phyloP scores from a whole-genome alignment of 805 yeast genomes.

The Kodamaea hsintzibuensis region DNA sequence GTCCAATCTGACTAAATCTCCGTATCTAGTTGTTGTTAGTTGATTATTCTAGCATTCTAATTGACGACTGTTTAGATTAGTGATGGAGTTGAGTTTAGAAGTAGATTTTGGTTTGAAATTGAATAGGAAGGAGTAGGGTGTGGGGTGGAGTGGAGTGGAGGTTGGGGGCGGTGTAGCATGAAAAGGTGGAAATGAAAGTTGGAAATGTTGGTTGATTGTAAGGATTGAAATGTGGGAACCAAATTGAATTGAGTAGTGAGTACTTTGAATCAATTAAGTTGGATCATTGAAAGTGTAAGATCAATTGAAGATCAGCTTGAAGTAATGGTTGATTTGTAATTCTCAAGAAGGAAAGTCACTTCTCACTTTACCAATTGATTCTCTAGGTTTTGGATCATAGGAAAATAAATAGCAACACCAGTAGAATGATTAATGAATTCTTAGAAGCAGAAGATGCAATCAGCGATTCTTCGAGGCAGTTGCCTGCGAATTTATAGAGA shows the following conservation, averaged over 20 bases:
- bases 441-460: no score
- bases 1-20: constrained; percentile 57
- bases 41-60: not conserved
- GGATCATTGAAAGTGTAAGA: not conserved
- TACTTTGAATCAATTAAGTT: no score
- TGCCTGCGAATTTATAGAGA: not conserved
- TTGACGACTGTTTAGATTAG: constrained; percentile 1
- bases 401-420: no score
- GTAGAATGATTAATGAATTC: no score
- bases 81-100: not conserved
- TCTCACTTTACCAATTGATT: not conserved
- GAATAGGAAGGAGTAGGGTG: not conserved
- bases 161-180: constrained; percentile 2
- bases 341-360: no score
- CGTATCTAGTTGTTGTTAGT: constrained; percentile 41
- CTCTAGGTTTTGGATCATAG: no score
- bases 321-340: not conserved
- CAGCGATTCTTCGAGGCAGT: not conserved
- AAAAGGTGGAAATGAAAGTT: constrained; percentile 6
- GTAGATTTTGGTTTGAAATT: constrained; percentile 2
- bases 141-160: not conserved
- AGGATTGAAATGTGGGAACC: not conserved
- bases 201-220: no score
- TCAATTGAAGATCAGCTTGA: not conserved
- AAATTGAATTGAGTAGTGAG: not conserved